These are phyloP conservation scores for Neoboletus subvelutipes DNA, from an alignment of 768 basidiomycete genomes.

Conservation along the genomic window DNA sequence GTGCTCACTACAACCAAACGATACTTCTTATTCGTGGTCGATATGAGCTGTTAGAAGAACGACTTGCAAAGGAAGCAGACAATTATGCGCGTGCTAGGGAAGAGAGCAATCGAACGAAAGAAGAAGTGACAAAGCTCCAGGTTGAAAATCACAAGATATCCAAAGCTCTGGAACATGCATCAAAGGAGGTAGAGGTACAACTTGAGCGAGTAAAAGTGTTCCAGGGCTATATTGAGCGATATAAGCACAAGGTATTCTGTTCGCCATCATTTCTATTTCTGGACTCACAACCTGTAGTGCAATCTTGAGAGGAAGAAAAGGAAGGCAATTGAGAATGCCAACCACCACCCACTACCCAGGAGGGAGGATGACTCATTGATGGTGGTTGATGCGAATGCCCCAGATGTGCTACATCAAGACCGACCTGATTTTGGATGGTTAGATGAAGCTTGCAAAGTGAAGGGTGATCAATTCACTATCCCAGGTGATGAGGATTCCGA, in stretches of 20 bases:
- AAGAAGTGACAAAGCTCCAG: constrained; percentile 23
- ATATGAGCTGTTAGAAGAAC: constrained; percentile 13
- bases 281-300: constrained; percentile 12
- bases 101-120: constrained; percentile 15
- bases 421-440: constrained; percentile 24
- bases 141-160: constrained; percentile 25
- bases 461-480: constrained; percentile 24
- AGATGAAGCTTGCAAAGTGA: constrained; percentile 29
- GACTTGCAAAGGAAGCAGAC: constrained; percentile 8
- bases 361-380: constrained; percentile 31
- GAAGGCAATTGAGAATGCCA: constrained; percentile 22
- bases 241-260: constrained; percentile 24
- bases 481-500: constrained; percentile 14
- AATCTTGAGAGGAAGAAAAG: constrained; percentile 28
- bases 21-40: constrained; percentile 16
- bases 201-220: constrained; percentile 25
- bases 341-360: not conserved
- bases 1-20: constrained; percentile 6
- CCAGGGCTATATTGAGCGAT: constrained; percentile 18
- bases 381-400: constrained; percentile 29
- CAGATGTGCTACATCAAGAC: constrained; percentile 19
- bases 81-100: constrained; percentile 5
- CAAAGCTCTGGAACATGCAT: constrained; percentile 15
- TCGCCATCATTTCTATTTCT: not conserved
- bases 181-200: constrained; percentile 13